These are phyloP conservation scores for Teratosphaeria gauchensis DNA, from an alignment of 2,329 filamentous ascomycete genomes.

Conservation along the genomic window DNA sequence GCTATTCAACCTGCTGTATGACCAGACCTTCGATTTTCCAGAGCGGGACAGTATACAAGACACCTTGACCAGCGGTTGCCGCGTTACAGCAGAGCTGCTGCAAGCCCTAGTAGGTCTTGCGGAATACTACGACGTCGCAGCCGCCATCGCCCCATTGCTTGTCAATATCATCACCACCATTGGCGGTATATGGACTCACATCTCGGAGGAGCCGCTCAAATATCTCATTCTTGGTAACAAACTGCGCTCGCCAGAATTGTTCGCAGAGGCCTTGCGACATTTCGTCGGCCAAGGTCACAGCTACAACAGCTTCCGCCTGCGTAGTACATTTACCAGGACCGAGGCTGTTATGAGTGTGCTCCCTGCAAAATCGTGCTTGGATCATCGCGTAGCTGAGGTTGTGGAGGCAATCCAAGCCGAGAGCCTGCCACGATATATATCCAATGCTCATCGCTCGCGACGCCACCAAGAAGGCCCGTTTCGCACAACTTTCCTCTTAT, in stretches of 20 bases:
- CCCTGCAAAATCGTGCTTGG: no score
- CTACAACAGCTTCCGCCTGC: background rate
- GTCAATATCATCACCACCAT: background rate
- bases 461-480: background rate
- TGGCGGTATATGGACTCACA: conserved; percentile 1
- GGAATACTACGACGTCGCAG: background rate
- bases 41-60: no score
- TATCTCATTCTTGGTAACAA: conserved; percentile 4
- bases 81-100: no score
- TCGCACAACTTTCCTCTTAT: background rate
- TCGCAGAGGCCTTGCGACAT: conserved; percentile 4
- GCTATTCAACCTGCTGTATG: no score
- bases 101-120: background rate
- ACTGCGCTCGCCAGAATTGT: conserved; percentile 1
- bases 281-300: conserved; percentile 13
- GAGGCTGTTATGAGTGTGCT: no score
- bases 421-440: background rate
- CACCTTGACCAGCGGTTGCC: no score
- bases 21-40: background rate
- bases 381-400: no score
- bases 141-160: background rate
- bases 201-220: background rate
- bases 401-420: no score
- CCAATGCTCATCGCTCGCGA: background rate
- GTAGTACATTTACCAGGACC: no score